phyloP scores from a whole-genome alignment of 2,329 filamentous ascomycete genomes.

The Diaporthe vaccinii region DNA sequence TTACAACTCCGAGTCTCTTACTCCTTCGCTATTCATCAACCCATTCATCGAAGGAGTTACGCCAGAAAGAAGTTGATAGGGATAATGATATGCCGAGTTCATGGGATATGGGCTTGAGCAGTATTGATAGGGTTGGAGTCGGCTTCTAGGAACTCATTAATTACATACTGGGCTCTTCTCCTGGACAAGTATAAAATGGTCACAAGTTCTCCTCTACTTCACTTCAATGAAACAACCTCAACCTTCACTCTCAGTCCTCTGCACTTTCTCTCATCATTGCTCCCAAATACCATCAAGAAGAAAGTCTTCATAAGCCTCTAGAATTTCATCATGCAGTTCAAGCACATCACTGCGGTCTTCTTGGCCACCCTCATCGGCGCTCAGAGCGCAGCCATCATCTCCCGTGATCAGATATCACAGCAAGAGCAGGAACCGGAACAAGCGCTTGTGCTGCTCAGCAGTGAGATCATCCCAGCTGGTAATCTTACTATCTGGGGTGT shows the following conservation, averaged over 20 bases:
- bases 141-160: background rate
- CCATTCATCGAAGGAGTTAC: background rate
- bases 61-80: background rate
- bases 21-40: background rate
- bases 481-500: background rate
- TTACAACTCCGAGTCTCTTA: background rate
- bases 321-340: background rate
- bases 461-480: background rate
- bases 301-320: background rate
- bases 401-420: background rate
- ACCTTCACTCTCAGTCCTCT: background rate
- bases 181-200: background rate
- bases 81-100: background rate
- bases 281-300: background rate
- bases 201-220: background rate
- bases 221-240: background rate
- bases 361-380: background rate
- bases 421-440: background rate
- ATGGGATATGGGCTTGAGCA: background rate
- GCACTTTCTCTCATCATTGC: background rate
- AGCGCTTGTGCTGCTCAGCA: background rate
- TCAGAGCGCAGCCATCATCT: background rate
- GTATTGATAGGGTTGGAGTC: background rate
- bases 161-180: background rate
- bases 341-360: background rate